These are phyloP conservation scores for Dictyostelium firmibasis DNA, from an alignment of 78 protist genomes.

Conservation along the genomic window DNA sequence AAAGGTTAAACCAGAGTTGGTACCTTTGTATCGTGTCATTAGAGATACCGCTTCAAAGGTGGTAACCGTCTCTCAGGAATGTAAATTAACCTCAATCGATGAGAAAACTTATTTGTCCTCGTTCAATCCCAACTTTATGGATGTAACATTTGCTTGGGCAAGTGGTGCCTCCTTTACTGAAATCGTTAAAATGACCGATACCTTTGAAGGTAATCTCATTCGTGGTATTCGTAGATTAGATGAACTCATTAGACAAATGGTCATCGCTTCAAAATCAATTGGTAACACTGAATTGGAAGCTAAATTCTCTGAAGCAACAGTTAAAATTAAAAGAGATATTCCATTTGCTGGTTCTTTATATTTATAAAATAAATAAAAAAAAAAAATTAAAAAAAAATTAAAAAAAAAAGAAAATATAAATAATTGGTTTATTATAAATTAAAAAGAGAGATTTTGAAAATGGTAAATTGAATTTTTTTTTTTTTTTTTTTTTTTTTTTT, in stretches of 20 bases:
- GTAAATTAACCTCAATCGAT: constrained; percentile 80
- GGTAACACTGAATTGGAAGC: constrained; percentile 92
- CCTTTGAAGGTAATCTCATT: constrained; percentile 96
- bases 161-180: constrained; percentile 93
- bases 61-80: constrained; percentile 87
- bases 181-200: constrained; percentile 89
- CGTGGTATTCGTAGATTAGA: constrained; percentile 88
- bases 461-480: too few species aligned
- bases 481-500: neutral
- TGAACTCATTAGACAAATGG: constrained; percentile 96
- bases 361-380: constrained; percentile 66
- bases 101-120: constrained; percentile 78
- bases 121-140: constrained; percentile 90
- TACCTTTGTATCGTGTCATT: constrained; percentile 63
- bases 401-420: neutral
- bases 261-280: constrained; percentile 92
- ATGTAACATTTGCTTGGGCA: constrained; percentile 75
- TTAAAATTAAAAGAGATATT: constrained; percentile 92
- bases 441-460: too few species aligned
- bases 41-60: constrained; percentile 87
- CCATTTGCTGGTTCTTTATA: constrained; percentile 97
- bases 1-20: constrained; percentile 69
- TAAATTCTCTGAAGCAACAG: constrained; percentile 87
- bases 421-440: neutral
- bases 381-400: neutral